Evolutionary conservation across 345 rosid species (phyloP).

Genomic region (Heritiera littoralis): DNA sequence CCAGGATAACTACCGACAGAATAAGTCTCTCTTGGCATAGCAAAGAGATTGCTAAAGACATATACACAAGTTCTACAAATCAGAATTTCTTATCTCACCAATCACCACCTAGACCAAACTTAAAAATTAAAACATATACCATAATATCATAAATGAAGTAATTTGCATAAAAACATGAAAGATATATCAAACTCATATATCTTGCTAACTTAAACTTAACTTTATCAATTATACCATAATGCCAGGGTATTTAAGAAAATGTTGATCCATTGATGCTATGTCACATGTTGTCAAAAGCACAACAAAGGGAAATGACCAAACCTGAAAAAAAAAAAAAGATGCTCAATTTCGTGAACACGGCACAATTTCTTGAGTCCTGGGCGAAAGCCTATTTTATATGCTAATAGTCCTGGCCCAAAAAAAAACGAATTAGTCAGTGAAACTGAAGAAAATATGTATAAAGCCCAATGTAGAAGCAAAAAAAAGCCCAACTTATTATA

Average conservation of each 20-base stretch:
- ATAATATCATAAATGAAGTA: background rate
- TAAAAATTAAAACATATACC: slow-evolving; percentile 2
- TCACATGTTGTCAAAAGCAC: slow-evolving; percentile 85
- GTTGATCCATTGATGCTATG: slow-evolving; percentile 66
- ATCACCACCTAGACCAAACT: slow-evolving; percentile 5
- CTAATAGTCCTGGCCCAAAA: no score
- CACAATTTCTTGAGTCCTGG: no score
- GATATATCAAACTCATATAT: background rate
- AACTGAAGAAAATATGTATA: no score
- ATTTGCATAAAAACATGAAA: background rate
- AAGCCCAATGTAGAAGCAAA: no score
- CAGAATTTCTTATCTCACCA: slow-evolving; percentile 10
- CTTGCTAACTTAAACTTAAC: slow-evolving; percentile 50
- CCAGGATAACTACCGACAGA: slow-evolving; percentile 57
- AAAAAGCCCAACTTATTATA: no score
- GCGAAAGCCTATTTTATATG: no score
- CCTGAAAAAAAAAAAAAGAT: slow-evolving; percentile 41
- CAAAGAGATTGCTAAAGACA: slow-evolving; percentile 57
- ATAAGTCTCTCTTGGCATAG: slow-evolving; percentile 67
- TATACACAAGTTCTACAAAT: slow-evolving; percentile 41
- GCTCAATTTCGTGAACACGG: no score
- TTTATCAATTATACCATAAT: slow-evolving; percentile 72
- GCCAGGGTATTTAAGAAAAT: slow-evolving; percentile 87
- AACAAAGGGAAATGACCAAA: slow-evolving; percentile 56
- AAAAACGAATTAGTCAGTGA: no score